A percentile compares a stretch with the other conserved stretches of the same genome.
phyloP scores from a whole-genome alignment of 257 asterid genomes.

The Gynochthodes officinalis region DNA sequence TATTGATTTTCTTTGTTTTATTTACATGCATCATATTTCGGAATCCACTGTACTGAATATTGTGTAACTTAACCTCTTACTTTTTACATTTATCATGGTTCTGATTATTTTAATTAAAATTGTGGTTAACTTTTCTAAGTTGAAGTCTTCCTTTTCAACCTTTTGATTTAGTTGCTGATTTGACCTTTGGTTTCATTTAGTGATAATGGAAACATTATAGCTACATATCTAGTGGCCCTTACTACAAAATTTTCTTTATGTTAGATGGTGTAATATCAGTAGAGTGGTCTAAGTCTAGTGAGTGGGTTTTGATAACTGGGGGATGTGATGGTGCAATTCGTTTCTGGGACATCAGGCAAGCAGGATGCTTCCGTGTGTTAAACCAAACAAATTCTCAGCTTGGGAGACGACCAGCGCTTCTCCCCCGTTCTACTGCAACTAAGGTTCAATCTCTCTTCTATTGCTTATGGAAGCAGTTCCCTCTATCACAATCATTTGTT shows the following conservation, averaged over 20 bases:
- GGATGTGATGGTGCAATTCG: conserved; percentile 99
- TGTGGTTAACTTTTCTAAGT: background rate
- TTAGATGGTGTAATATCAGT: conserved; percentile 96
- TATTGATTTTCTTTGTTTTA: background rate
- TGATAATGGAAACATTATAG: background rate
- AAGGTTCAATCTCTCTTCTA: conserved; percentile 43
- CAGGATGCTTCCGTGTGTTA: conserved; percentile 91
- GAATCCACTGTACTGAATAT: background rate
- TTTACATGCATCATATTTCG: background rate
- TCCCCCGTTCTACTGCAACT: conserved; percentile 45
- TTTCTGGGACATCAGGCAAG: conserved; percentile 97
- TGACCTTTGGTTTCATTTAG: background rate
- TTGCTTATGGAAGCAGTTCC: background rate
- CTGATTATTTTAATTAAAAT: background rate
- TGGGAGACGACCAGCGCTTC: conserved; percentile 84
- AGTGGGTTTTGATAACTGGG: conserved; percentile 93
- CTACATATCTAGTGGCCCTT: conserved; percentile 4
- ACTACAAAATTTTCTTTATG: conserved; percentile 24
- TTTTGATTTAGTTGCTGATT: background rate
- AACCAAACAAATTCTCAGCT: conserved; percentile 89
- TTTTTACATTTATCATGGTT: background rate
- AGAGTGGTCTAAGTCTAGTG: conserved; percentile 97
- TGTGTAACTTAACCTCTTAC: background rate
- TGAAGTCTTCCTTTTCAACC: background rate
- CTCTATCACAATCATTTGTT: background rate